Percentiles rank a stretch among this genome's conserved stretches.
These are phyloP conservation scores for Colletotrichum truncatum DNA, from an alignment of 2,329 filamentous ascomycete genomes.

Conservation along the genomic window DNA sequence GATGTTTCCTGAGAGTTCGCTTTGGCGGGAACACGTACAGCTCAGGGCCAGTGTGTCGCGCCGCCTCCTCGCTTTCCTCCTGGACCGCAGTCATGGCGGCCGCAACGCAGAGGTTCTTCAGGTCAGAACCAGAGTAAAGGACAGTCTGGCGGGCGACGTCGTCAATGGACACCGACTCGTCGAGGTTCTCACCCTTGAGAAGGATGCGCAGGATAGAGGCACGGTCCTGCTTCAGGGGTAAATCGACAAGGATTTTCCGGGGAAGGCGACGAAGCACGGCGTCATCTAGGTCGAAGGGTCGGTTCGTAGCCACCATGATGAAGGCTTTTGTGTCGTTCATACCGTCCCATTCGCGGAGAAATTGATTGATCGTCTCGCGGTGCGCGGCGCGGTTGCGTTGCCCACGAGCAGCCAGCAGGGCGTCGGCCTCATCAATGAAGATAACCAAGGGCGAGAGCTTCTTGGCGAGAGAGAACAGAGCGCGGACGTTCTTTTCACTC, in stretches of 20 bases:
- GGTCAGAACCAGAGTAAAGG: constrained; percentile 83
- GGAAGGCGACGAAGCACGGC: constrained; percentile 82
- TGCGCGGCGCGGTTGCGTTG: constrained; percentile 75
- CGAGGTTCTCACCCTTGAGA: constrained; percentile 73
- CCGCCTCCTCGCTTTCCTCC: constrained; percentile 68
- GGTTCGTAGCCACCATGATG: constrained; percentile 97
- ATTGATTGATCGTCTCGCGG: constrained; percentile 95
- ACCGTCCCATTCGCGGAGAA: constrained; percentile 96
- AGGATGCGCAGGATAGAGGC: constrained; percentile 77
- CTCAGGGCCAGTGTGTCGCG: constrained; percentile 47
- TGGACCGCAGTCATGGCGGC: constrained; percentile 82
- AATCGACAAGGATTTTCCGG: constrained; percentile 76
- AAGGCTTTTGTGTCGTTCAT: constrained; percentile 85
- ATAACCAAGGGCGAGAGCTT: constrained; percentile 93
- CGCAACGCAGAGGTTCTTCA: constrained; percentile 84
- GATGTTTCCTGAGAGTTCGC: constrained; percentile 70
- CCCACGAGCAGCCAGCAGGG: constrained; percentile 83
- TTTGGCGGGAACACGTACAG: constrained; percentile 72
- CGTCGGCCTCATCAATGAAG: constrained; percentile 97
- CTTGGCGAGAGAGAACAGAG: constrained; percentile 89
- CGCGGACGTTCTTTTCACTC: constrained; percentile 94
- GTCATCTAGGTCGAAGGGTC: constrained; percentile 93
- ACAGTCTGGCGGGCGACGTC: constrained; percentile 74
- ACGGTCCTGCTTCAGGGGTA: constrained; percentile 73
- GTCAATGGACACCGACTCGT: constrained; percentile 67